Evolutionary conservation across 345 rosid species (phyloP), one percentile per base, ranked within the genome.

Genomic region (Triadica sebifera): DNA sequence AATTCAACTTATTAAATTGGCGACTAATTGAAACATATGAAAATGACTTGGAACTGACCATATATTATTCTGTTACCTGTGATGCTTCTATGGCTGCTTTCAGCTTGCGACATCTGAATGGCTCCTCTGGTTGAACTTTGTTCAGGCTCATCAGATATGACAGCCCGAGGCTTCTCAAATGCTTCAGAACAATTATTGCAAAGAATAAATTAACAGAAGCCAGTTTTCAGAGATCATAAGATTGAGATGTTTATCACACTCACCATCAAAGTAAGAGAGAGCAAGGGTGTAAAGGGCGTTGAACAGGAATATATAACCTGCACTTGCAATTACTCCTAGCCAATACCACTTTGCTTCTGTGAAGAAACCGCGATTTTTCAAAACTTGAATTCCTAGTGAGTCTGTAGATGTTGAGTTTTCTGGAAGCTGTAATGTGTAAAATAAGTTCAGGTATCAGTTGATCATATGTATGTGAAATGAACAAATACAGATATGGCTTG

Each of bases 281-380:
- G 84, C 85, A 52, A 81, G 24, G 19, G 80, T 63, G 70, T 75
- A 86, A 74, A 78, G 60, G 41, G 76, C 4, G 78, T 89, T 91
- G 84, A 80, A 89, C 41, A 89, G 34, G 13, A 84, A 12, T 19
- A 79, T 74, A 75, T 77, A 86, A 29, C 79, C 43, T n/a, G 81
- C 50, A 71, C 82, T 71, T 34, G 89, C 96, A 10, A 77, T 70
- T 19, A 87, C 9, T 75, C 91, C 90, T 62, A 91, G 73, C 96
- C 93, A 91, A 74, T 89, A 91, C 93, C 93, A 89, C 41, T 79
- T 74, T 67, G 88, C 75, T n/a, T 83, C 78, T 10, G 83, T 69
- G 61, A 79, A 85, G 61, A 89, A 43, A 13, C 89, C 93, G 17
- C 89, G 78, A 9, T 79, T 65, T 79, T 76, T 77, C 64, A 90